Percentiles rank a stretch among this genome's conserved stretches.
phyloP scores from a whole-genome alignment of 768 basidiomycete genomes.

The Lactarius pseudohatsudake region DNA sequence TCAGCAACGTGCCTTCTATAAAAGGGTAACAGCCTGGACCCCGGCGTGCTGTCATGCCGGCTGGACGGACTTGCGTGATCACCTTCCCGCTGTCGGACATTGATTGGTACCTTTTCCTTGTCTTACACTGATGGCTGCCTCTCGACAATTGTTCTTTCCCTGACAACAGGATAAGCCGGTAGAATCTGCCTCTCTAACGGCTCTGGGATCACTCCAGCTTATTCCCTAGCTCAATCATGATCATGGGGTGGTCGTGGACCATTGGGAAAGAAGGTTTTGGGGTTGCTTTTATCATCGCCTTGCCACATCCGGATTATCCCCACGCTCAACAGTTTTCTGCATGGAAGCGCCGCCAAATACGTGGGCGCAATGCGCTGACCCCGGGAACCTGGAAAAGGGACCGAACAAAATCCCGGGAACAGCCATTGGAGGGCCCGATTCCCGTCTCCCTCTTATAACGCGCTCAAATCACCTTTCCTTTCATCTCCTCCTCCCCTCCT shows the following conservation, averaged over 20 bases:
- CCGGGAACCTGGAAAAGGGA: conserved; percentile 15
- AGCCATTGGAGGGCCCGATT: conserved; percentile 3
- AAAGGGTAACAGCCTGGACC: neutral
- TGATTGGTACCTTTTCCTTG: conserved; percentile 9
- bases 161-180: conserved; percentile 9
- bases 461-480: conserved; percentile 11
- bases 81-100: neutral
- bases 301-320: neutral
- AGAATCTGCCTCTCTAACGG: neutral
- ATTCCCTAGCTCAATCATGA: neutral
- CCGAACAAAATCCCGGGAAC: conserved; percentile 24
- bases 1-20: neutral
- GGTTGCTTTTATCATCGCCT: conserved; percentile 1
- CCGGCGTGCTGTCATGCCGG: conserved; percentile 1
- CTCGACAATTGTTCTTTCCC: conserved; percentile 8
- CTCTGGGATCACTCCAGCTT: neutral
- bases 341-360: conserved; percentile 8
- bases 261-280: conserved; percentile 11
- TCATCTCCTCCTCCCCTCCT: conserved; percentile 11
- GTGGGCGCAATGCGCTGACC: conserved; percentile 9
- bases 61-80: neutral
- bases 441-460: conserved; percentile 9
- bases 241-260: neutral
- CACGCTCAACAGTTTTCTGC: neutral
- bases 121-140: neutral